phyloP scores from a whole-genome alignment of 208 protist genomes.

The Trichomonas vaginalis region DNA sequence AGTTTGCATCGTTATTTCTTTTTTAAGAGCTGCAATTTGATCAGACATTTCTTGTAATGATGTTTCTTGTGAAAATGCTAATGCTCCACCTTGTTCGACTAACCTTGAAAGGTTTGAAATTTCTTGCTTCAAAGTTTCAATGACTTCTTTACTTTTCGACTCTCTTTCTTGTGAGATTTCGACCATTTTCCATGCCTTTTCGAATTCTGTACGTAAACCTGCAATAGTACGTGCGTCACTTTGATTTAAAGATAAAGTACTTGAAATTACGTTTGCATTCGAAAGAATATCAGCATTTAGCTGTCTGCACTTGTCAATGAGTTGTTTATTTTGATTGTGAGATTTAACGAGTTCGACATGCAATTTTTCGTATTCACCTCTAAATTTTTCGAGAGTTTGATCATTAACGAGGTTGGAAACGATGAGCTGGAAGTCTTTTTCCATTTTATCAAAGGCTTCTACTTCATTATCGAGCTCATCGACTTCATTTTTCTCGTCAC shows the following conservation, averaged over 20 bases:
- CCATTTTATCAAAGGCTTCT: background rate
- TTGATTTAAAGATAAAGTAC: conserved; percentile 71
- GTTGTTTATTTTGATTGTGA: conserved; percentile 78
- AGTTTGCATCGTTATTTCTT: background rate
- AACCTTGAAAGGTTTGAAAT: conserved; percentile 67
- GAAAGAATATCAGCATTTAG: conserved; percentile 71
- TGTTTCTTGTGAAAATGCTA: conserved; percentile 74
- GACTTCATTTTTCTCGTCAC: background rate
- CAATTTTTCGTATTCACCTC: conserved; percentile 84
- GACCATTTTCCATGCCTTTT: conserved; percentile 80
- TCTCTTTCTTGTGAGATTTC: conserved; percentile 88
- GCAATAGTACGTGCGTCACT: conserved; percentile 80
- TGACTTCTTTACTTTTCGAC: conserved; percentile 68
- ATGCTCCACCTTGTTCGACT: conserved; percentile 67
- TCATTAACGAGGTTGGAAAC: background rate
- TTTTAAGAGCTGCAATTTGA: background rate
- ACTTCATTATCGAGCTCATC: background rate
- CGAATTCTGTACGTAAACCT: conserved; percentile 50
- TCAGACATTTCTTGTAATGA: conserved; percentile 37
- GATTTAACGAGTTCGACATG: conserved; percentile 77
- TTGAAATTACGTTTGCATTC: conserved; percentile 76
- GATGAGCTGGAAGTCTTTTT: background rate
- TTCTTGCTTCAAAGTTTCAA: conserved; percentile 70
- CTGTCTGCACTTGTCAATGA: conserved; percentile 70
- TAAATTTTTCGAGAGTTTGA: conserved; percentile 68